These are phyloP conservation scores for Saccharomycopsis olivae DNA, from an alignment of 805 yeast genomes.

Conservation along the genomic window DNA sequence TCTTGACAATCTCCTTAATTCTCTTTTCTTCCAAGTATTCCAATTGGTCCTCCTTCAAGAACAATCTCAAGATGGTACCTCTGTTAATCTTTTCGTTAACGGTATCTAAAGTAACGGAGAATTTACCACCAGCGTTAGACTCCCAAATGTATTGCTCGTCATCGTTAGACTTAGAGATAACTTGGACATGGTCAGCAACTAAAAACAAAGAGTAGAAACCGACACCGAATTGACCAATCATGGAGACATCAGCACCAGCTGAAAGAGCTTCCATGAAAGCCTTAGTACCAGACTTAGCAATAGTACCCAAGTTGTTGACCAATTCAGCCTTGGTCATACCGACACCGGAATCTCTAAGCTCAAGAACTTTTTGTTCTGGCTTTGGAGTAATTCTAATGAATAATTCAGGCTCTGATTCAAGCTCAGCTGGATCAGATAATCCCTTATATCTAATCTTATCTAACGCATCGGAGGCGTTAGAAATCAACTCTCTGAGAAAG, in stretches of 20 bases:
- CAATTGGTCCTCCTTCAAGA: constrained; percentile 97
- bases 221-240: constrained; percentile 99
- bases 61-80: constrained; percentile 92
- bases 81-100: constrained; percentile 78
- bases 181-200: constrained; percentile 98
- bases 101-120: constrained; percentile 89
- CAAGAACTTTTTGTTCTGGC: constrained; percentile 89
- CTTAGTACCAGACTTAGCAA: constrained; percentile 99
- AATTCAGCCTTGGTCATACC: constrained; percentile 99
- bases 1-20: constrained; percentile 98
- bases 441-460: constrained; percentile 98
- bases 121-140: constrained; percentile 99
- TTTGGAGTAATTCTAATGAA: constrained; percentile 96
- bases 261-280: constrained; percentile 98
- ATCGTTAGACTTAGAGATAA: constrained; percentile 95
- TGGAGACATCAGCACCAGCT: constrained; percentile 99
- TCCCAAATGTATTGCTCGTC: constrained; percentile 99
- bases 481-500: constrained; percentile 96
- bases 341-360: constrained; percentile 98
- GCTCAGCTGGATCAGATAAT: constrained; percentile 78
- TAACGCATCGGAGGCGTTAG: constrained; percentile 98
- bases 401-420: constrained; percentile 92
- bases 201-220: constrained; percentile 99
- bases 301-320: constrained; percentile 98
- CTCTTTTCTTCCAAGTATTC: constrained; percentile 99